Conservation (phyloP, 2,329 filamentous ascomycete genomes). For the Botrytis fabae region DNA sequence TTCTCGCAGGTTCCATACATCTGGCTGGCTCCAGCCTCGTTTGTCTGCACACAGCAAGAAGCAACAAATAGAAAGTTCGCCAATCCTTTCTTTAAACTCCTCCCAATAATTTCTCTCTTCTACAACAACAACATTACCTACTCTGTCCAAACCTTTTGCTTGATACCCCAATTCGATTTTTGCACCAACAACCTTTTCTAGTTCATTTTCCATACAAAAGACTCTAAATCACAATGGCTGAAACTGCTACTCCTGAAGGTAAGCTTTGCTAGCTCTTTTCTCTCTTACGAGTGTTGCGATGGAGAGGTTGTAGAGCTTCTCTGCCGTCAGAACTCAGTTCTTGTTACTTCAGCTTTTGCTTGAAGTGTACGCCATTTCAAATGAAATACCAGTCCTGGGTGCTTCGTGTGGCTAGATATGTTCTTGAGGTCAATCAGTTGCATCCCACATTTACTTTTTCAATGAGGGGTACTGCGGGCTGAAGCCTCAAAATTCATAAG, state of each 20-base stretch:
- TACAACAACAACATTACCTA: slow-evolving; percentile 10
- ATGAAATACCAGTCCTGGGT: not conserved
- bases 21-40: slow-evolving; percentile 17
- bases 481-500: slow-evolving; percentile 9
- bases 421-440: not conserved
- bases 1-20: slow-evolving; percentile 24
- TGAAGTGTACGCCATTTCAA: not conserved
- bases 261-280: slow-evolving; percentile 34
- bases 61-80: slow-evolving; percentile 19
- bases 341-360: not conserved
- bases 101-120: slow-evolving; percentile 3
- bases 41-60: slow-evolving; percentile 14
- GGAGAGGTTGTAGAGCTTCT: not conserved
- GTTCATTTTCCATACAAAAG: not conserved
- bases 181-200: not conserved
- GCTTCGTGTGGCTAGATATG: not conserved
- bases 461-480: slow-evolving; percentile 19
- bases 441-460: slow-evolving; percentile 11
- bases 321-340: not conserved
- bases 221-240: slow-evolving; percentile 32
- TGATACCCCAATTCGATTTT: slow-evolving; percentile 23
- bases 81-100: slow-evolving; percentile 11
- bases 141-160: slow-evolving; percentile 20
- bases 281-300: not conserved
- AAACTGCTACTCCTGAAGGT: slow-evolving; percentile 37